Percentiles rank a stretch among this genome's conserved stretches.
phyloP scores from a whole-genome alignment of 805 yeast species.

The Zygotorulaspora sp. region DNA sequence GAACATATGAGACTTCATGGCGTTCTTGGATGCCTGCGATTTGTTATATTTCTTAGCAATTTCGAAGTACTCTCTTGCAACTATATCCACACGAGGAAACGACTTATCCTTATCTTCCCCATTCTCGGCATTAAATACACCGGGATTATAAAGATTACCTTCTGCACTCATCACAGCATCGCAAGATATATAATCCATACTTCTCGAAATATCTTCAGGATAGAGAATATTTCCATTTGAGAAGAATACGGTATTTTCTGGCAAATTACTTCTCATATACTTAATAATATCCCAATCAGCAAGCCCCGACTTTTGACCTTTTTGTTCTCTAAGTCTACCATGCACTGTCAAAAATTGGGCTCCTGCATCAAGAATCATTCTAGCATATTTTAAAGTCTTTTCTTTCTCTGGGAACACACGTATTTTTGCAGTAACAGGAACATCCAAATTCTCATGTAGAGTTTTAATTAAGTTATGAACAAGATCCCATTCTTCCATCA shows the following conservation, averaged over 20 bases:
- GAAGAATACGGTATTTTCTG: constrained; percentile 77
- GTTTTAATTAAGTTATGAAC: constrained; percentile 65
- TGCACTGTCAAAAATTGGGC: constrained; percentile 94
- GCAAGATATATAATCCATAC: constrained; percentile 57
- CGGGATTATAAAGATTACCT: constrained; percentile 91
- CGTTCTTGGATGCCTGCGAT: constrained; percentile 63
- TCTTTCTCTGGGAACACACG: constrained; percentile 81
- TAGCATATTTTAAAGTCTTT: constrained; percentile 81
- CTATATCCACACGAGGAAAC: constrained; percentile 79
- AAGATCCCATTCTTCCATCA: constrained; percentile 96
- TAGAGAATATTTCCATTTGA: constrained; percentile 94
- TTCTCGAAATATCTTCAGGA: constrained; percentile 73
- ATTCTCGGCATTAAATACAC: constrained; percentile 51
- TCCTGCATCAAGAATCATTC: constrained; percentile 84
- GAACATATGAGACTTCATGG: constrained; percentile 92
- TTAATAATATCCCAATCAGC: constrained; percentile 87
- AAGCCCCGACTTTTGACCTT: constrained; percentile 91
- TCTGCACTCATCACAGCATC: constrained; percentile 98
- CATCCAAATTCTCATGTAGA: constrained; percentile 65
- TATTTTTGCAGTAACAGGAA: constrained; percentile 95
- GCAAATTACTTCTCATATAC: constrained; percentile 72
- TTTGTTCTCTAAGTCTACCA: constrained; percentile 95
- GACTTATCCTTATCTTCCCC: constrained; percentile 53
- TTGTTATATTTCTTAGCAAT: constrained; percentile 50
- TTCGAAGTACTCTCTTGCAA: constrained; percentile 84